These are phyloP conservation scores for Phlebiopsis gigantea DNA, from an alignment of 768 basidiomycete species.

Conservation along the genomic window DNA sequence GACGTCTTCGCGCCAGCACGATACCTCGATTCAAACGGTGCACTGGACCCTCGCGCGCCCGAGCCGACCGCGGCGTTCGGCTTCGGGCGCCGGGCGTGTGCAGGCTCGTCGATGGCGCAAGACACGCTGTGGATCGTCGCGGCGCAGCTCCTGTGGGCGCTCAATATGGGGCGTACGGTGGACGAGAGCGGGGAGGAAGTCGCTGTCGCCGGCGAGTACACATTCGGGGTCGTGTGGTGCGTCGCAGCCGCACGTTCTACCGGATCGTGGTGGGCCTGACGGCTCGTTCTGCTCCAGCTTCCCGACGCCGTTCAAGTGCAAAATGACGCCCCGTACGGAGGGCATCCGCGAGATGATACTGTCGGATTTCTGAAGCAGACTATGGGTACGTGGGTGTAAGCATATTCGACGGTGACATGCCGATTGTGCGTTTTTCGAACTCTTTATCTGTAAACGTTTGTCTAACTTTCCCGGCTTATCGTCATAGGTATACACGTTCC, in stretches of 20 bases:
- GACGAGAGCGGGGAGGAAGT: slow-evolving; percentile 14
- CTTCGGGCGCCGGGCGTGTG: slow-evolving; percentile 14
- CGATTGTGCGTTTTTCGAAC: no score
- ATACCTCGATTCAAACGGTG: slow-evolving; percentile 24
- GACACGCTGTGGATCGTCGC: slow-evolving; percentile 17
- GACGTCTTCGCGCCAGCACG: slow-evolving; percentile 32
- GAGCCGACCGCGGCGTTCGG: slow-evolving; percentile 3
- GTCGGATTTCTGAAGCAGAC: no score
- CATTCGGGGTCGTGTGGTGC: not conserved
- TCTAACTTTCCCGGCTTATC: no score
- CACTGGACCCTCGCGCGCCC: slow-evolving; percentile 3
- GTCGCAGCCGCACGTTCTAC: not conserved
- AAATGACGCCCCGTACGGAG: not conserved
- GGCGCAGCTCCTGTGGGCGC: slow-evolving; percentile 16
- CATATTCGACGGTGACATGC: no score
- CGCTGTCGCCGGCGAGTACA: not conserved
- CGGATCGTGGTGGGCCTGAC: not conserved
- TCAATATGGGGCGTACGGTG: slow-evolving; percentile 15
- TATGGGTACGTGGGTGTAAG: no score
- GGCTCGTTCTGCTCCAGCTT: not conserved
- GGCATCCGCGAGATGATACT: not conserved
- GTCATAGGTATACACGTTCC: no score
- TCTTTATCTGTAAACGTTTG: no score
- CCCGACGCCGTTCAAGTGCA: not conserved
- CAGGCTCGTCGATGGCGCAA: slow-evolving; percentile 18